Percentiles rank a stretch among this genome's conserved stretches.
Evolutionary conservation across 352 stramenopile species (phyloP).

Genomic region (Globisporangium polare): DNA sequence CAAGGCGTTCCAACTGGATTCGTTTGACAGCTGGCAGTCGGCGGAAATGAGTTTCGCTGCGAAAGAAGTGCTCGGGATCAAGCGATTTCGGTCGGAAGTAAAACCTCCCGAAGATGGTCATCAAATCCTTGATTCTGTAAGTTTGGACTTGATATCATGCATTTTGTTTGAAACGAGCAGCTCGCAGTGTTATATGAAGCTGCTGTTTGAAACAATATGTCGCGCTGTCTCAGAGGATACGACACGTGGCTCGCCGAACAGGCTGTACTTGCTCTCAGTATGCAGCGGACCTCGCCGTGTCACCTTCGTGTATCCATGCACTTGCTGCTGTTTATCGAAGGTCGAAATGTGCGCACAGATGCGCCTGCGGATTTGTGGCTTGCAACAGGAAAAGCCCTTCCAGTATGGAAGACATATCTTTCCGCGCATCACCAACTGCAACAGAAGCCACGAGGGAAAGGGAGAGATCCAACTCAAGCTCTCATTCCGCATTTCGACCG

Average conservation of each 20-base stretch:
- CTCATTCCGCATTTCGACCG: slow-evolving; percentile 46
- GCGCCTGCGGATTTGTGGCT: slow-evolving; percentile 16
- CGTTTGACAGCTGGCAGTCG: too few relatives aligned
- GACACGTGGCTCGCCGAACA: slow-evolving; percentile 12
- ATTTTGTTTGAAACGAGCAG: too few relatives aligned
- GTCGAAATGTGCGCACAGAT: neutral
- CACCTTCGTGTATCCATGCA: neutral
- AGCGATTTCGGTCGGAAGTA: too few relatives aligned
- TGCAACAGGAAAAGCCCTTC: neutral
- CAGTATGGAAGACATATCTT: slow-evolving; percentile 5
- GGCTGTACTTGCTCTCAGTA: slow-evolving; percentile 4
- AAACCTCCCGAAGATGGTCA: too few relatives aligned
- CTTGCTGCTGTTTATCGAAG: neutral
- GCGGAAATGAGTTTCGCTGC: too few relatives aligned
- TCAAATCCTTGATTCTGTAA: too few relatives aligned
- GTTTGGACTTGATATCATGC: too few relatives aligned
- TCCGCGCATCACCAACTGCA: neutral
- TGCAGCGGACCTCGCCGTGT: slow-evolving; percentile 8
- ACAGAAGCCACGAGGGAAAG: neutral
- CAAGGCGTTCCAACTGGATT: too few relatives aligned
- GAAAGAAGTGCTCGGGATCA: too few relatives aligned
- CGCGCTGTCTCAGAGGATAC: slow-evolving; percentile 8
- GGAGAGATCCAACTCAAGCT: neutral
- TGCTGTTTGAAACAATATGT: too few relatives aligned
- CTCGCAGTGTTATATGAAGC: too few relatives aligned